A percentile compares a stretch with the other conserved stretches of the same genome.
phyloP scores from a whole-genome alignment of 2,329 filamentous ascomycete species.

The Verticillium longisporum region DNA sequence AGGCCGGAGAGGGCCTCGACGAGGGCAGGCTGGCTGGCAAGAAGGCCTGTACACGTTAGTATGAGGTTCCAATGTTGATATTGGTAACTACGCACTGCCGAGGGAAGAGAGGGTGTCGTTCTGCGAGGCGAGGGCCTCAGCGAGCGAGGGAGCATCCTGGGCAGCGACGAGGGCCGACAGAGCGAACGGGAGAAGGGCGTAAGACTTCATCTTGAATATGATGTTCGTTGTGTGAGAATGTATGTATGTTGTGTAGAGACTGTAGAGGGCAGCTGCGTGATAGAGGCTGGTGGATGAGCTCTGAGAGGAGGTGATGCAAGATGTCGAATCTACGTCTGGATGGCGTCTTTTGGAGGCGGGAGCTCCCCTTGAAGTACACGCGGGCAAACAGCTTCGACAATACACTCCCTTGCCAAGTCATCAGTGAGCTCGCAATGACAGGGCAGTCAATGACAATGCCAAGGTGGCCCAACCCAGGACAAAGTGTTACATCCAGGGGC shows the following conservation, averaged over 20 bases:
- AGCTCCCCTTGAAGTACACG: conserved; percentile 38
- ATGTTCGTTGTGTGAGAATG: conserved; percentile 10
- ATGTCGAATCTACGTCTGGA: no score
- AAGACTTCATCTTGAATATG: conserved; percentile 6
- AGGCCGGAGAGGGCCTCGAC: conserved; percentile 4
- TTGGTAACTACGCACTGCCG: conserved; percentile 4
- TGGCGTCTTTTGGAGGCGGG: conserved; percentile 39
- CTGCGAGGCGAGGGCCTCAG: conserved; percentile 16
- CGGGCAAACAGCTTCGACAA: conserved; percentile 36
- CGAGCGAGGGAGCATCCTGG: conserved; percentile 12
- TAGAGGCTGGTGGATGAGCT: not conserved
- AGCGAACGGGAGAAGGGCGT: conserved; percentile 7
- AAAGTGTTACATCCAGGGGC: not conserved
- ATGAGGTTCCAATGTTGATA: not conserved
- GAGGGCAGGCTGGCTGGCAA: conserved; percentile 11
- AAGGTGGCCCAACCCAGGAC: not conserved
- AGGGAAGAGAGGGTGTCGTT: conserved; percentile 21
- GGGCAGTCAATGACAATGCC: conserved; percentile 5
- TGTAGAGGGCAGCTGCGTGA: no score
- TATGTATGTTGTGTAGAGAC: not conserved
- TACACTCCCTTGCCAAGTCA: conserved; percentile 49
- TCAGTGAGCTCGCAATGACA: conserved; percentile 36
- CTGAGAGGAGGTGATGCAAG: not conserved
- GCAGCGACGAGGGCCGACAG: conserved; percentile 14
- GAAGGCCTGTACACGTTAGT: conserved; percentile 10